These are phyloP conservation scores for Heterobasidion irregulare DNA, from an alignment of 1,284 basidiomycete species.

Conservation along the genomic window DNA sequence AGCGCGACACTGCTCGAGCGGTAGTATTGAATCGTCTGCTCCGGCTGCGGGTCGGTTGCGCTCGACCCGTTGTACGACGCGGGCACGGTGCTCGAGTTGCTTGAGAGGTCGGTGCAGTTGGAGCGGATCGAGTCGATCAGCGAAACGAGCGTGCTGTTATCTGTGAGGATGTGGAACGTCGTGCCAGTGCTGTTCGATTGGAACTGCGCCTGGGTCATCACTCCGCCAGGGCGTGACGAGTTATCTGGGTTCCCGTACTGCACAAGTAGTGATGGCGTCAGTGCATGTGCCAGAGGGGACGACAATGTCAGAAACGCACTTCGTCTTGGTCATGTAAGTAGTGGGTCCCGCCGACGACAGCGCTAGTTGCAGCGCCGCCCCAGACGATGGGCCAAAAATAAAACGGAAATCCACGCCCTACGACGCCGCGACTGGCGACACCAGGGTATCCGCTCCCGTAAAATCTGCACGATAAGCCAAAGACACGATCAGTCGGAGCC, in stretches of 20 bases:
- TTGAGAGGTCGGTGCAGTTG: conserved; percentile 7
- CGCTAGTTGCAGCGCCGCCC: conserved; percentile 23
- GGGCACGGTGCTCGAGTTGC: conserved; percentile 3
- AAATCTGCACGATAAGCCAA: conserved; percentile 12
- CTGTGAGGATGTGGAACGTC: conserved; percentile 16
- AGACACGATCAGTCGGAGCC: too few species aligned
- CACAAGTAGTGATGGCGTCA: background rate
- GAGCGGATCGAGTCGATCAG: conserved; percentile 12
- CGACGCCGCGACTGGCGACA: conserved; percentile 17
- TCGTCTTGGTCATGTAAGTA: conserved; percentile 35
- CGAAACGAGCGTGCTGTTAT: conserved; percentile 16
- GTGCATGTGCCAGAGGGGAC: background rate
- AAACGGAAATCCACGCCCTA: conserved; percentile 26
- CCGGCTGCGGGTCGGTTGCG: background rate
- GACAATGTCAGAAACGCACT: conserved; percentile 18
- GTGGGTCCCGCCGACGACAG: conserved; percentile 21
- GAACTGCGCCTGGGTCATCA: conserved; percentile 14
- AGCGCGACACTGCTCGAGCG: conserved; percentile 23
- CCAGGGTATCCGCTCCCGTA: conserved; percentile 34
- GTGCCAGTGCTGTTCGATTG: conserved; percentile 9
- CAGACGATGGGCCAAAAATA: conserved; percentile 53
- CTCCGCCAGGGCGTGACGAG: conserved; percentile 18
- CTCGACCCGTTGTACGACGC: conserved; percentile 4
- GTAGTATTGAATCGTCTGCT: background rate
- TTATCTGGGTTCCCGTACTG: conserved; percentile 18